Base-by-base conservation (phyloP, 305 asterid genomes). In the Withania somnifera region DNA sequence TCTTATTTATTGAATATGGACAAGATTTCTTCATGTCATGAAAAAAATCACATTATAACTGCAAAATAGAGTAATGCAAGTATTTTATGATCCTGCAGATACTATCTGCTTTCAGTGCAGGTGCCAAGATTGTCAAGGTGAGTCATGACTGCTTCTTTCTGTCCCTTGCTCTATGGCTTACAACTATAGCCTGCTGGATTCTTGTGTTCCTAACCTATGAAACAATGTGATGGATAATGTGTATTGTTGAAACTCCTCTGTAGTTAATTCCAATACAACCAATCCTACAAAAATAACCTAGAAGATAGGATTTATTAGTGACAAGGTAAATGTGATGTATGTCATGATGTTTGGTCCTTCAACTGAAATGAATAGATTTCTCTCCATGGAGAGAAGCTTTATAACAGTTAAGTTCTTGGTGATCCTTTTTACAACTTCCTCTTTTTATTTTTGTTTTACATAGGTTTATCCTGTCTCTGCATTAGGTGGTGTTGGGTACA, bases 391-490 rank as follows among this genome's bases (percentile, higher is more conserved):
- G 36, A 22, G 56, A 11, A 77, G 64, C 50, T 52, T 53, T 19
- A 52, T 77, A 30, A 57, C 51, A 22, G 42, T 45, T 42, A 36
- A 20, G 38, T 6, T 14, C 3, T 3, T 2, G 14, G 78, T 71
- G 19, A 42, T 45, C 22, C 40, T 15, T 67, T 9, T 83, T 79
- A 17, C 38, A 53, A 28, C 11, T 56, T 24, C 8, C 40, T 36
- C 6, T n/a, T 57, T 38, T 42, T 82, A 76, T 52, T 81, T 63
- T 30, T 0, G 60, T 67, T 53, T 80, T 86, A 80, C 22, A 82
- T 84, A 93, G 97, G 89, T 94, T 83, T 95, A 93, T 87, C 98
- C 98, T 9, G 90, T 93, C 60, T 89, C 97, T 40, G 89, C 95
- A 57, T 79, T 93, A 60, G 98, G 98, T 17, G 98, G 98, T 20